Evolutionary conservation across 306 rosid genomes (phyloP), one percentile per base, ranked within the genome.

Genomic region (Vicia faba): DNA sequence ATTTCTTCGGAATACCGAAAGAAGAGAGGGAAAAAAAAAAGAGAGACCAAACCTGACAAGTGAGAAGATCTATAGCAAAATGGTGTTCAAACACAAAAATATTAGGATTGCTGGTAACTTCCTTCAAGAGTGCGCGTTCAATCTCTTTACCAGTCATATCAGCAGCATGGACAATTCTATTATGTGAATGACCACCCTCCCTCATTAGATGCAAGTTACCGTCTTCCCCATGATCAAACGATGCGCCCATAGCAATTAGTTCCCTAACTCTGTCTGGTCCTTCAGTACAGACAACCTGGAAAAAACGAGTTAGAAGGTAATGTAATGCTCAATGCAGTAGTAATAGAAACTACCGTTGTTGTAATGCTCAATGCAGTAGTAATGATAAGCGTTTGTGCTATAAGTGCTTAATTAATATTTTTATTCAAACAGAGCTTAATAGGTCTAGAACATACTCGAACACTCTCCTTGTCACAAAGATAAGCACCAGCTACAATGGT

Each of bases 141-240:
- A 90, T 93, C 85, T 93, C 97, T 80, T 82, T 86, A 74, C 99
- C 96, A 11, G 99, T 90, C 97, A 86, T 88, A 74, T 90, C 99
- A 73, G 99, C 97, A 33, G 97, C 91, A 82, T 93, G 97, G 74
- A 88, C 97, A 66, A 90, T 83, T 80, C 97, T 82, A 68, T 39
- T 80, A 84, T 93, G 97, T 54, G 97, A 93, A 74, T 93, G 97
- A 35, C 98, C 97, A 29, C 98, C 98, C 69, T 93, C 98, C 80
- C 96, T 86, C 44, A 69, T 71, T 67, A 89, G 86, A 82, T 89
- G 97, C 88, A 93, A 80, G 76, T 88, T 88, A 64, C 98, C 98
- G 80, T 93, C 96, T 81, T 88, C 96, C 60, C 91, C 85, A 11
- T 88, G 90, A 81, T 93, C 98, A 63, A 93, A 93, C 16, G 97